A percentile compares a stretch with the other conserved stretches of the same genome.
Evolutionary conservation across 2,329 filamentous ascomycete species (phyloP).

Genomic region (Akanthomyces lecanii): DNA sequence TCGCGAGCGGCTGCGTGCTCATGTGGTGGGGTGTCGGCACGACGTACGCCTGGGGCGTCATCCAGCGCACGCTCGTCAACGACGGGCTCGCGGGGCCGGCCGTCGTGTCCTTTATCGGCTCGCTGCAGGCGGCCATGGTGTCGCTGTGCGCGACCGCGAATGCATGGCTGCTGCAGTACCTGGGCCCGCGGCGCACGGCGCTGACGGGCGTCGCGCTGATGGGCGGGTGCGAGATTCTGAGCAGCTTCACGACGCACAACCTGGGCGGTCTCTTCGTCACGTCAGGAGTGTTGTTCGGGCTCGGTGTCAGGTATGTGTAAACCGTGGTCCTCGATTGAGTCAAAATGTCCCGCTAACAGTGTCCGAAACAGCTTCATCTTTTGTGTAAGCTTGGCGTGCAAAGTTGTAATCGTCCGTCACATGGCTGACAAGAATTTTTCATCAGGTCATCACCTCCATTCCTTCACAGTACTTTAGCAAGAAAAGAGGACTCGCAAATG

Average conservation of each 20-base stretch:
- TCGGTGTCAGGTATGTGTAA: conserved; percentile 28
- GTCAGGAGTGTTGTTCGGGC: conserved; percentile 29
- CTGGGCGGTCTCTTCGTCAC: conserved; percentile 34
- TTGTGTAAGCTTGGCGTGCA: conserved; percentile 28
- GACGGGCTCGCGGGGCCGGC: conserved; percentile 44
- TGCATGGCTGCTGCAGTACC: conserved; percentile 43
- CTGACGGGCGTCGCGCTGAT: conserved; percentile 48
- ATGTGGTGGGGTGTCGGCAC: conserved; percentile 56
- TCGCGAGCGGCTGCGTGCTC: conserved; percentile 45
- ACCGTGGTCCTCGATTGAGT: neutral
- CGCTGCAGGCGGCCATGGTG: conserved; percentile 46
- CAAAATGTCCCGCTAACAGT: neutral
- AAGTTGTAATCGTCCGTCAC: conserved; percentile 6
- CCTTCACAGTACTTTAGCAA: conserved; percentile 52
- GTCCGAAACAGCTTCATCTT: conserved; percentile 31
- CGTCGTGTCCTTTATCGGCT: conserved; percentile 56
- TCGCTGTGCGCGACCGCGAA: conserved; percentile 49
- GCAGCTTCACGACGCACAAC: conserved; percentile 33
- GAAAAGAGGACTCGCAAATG: conserved; percentile 52
- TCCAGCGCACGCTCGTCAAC: conserved; percentile 53
- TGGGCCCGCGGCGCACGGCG: conserved; percentile 45
- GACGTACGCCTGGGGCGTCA: conserved; percentile 56
- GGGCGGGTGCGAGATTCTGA: conserved; percentile 44
- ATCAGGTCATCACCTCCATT: conserved; percentile 39
- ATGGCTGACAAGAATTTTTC: conserved; percentile 25